Evolutionary conservation across 306 rosid species (phyloP).

Genomic region (Astragalus glycyphyllos): DNA sequence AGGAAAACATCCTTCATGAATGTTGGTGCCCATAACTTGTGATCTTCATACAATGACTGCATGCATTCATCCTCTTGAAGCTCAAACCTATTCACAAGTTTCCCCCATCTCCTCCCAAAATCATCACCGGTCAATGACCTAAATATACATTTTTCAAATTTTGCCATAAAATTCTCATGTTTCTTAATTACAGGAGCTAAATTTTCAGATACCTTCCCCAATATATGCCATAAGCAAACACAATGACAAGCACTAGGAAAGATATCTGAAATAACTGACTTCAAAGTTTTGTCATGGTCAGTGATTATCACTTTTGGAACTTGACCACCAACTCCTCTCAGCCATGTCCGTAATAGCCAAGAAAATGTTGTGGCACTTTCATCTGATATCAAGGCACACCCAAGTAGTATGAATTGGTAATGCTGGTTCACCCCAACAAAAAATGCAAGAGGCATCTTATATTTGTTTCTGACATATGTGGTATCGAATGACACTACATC

Average conservation of each 20-base stretch:
- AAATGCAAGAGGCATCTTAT: slow-evolving; percentile 92
- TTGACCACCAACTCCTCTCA: slow-evolving; percentile 90
- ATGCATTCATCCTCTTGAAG: slow-evolving; percentile 84
- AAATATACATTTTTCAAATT: slow-evolving; percentile 85
- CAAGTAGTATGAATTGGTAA: slow-evolving; percentile 87
- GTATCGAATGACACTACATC: slow-evolving; percentile 94
- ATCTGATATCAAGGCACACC: slow-evolving; percentile 94
- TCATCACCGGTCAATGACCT: slow-evolving; percentile 83
- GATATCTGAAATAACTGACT: slow-evolving; percentile 70
- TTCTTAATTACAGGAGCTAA: slow-evolving; percentile 74
- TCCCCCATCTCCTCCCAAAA: slow-evolving; percentile 91
- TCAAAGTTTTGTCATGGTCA: slow-evolving; percentile 81
- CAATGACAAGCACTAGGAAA: slow-evolving; percentile 74
- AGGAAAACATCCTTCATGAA: slow-evolving; percentile 76
- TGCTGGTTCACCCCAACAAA: slow-evolving; percentile 99
- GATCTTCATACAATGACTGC: slow-evolving; percentile 78
- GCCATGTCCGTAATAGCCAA: slow-evolving; percentile 85
- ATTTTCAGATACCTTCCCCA: slow-evolving; percentile 86
- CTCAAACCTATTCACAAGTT: slow-evolving; percentile 73
- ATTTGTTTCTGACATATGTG: slow-evolving; percentile 79
- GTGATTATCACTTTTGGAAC: slow-evolving; percentile 84
- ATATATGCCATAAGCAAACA: slow-evolving; percentile 83
- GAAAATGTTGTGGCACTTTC: slow-evolving; percentile 73
- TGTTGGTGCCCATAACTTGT: slow-evolving; percentile 84
- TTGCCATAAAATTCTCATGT: slow-evolving; percentile 77